Conservation (phyloP, 2,329 filamentous ascomycete species). For the Aspergillus sp. region DNA sequence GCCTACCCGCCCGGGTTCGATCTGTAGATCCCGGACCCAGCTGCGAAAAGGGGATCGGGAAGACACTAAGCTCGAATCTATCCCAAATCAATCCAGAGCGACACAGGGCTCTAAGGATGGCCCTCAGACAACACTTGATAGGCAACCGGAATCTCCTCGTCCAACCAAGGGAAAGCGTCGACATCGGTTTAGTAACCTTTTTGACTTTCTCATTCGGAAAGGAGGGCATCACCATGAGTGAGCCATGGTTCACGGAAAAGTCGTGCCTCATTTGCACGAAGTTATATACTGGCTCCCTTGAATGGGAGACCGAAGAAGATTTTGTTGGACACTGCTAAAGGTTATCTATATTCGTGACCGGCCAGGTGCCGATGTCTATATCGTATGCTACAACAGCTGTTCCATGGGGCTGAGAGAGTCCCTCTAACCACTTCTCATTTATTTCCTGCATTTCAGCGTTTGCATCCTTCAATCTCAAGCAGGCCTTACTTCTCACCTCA, state of each 20-base stretch:
- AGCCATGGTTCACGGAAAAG: too few species aligned
- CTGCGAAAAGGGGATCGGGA: constrained; percentile 1
- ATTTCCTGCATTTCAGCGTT: not conserved
- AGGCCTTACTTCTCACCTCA: not conserved
- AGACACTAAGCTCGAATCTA: not conserved
- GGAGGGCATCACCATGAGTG: constrained; percentile 21
- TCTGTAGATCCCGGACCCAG: constrained; percentile 5
- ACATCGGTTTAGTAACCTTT: constrained; percentile 33
- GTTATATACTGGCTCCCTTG: not conserved
- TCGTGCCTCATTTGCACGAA: not conserved
- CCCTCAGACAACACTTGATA: not conserved
- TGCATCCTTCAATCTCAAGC: not conserved
- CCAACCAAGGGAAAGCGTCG: constrained; percentile 30
- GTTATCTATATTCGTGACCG: not conserved
- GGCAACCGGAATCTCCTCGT: constrained; percentile 1
- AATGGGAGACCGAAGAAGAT: not conserved
- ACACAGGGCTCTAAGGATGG: not conserved
- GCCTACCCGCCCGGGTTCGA: not conserved
- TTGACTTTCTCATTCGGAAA: constrained; percentile 30
- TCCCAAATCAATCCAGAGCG: not conserved
- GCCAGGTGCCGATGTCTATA: constrained; percentile 4
- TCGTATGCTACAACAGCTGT: not conserved
- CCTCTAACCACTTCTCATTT: not conserved
- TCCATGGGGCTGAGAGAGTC: not conserved
- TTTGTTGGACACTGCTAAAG: not conserved